Percentiles rank a stretch among this genome's conserved stretches.
Evolutionary conservation across 345 rosid species (phyloP).

Genomic region (Rhodamnia rubescens): DNA sequence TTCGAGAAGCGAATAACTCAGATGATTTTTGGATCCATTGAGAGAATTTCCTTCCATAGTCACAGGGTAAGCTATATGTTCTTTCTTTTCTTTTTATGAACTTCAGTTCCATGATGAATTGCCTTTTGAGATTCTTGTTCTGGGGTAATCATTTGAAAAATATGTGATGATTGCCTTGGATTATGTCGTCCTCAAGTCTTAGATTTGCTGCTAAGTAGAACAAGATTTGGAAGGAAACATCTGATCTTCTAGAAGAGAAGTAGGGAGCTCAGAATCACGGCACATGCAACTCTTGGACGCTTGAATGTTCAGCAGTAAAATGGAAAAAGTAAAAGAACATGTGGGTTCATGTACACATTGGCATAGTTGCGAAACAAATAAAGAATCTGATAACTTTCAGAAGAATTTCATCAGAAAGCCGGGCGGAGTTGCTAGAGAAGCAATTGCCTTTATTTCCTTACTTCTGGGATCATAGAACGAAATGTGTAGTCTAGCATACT

Average conservation of each 20-base stretch:
- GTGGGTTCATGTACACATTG: background rate
- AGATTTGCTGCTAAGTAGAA: background rate
- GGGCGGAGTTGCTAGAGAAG: background rate
- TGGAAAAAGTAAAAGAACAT: background rate
- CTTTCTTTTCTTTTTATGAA: background rate
- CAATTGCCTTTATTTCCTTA: background rate
- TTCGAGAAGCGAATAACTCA: too few species aligned
- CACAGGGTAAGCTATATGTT: background rate
- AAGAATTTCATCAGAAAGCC: background rate
- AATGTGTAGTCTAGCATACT: background rate
- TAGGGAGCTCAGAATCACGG: background rate
- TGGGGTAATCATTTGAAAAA: slow-evolving; percentile 17
- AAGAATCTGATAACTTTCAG: background rate
- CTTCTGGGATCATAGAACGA: background rate
- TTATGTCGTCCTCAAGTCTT: background rate
- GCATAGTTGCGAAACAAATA: background rate
- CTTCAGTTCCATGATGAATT: background rate
- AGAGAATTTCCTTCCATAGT: background rate
- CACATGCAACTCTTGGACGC: background rate
- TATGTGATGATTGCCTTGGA: background rate
- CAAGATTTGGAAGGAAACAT: background rate
- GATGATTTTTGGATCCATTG: background rate
- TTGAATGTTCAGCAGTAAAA: background rate
- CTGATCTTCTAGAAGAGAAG: background rate
- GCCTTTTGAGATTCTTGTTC: background rate